Evolutionary conservation across 371 early-diverging fungal genomes (phyloP).

Genomic region (Capniomyces stellatus): DNA sequence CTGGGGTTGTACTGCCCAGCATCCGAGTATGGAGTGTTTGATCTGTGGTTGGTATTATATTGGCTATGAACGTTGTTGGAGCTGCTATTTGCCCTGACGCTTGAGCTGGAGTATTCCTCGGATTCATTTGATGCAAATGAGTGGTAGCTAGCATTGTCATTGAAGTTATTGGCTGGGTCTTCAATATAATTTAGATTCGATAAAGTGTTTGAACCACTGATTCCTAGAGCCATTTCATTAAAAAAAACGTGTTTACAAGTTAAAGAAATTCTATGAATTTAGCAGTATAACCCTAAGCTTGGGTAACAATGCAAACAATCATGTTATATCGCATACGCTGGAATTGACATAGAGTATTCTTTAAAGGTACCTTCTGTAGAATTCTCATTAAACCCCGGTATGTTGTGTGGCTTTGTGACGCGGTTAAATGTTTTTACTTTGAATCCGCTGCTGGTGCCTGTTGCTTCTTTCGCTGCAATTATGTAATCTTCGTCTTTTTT

Average conservation of each 20-base stretch:
- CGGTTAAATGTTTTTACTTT: not conserved
- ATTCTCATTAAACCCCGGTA: not conserved
- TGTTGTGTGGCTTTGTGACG: not conserved
- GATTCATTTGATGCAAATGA: not conserved
- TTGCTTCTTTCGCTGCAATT: not conserved
- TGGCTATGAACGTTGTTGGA: not conserved
- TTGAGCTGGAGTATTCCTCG: not conserved
- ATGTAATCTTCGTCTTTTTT: too few species aligned
- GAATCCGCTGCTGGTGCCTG: not conserved
- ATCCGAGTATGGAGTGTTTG: not conserved
- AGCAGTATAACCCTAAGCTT: not conserved
- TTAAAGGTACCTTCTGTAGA: not conserved
- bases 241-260: not conserved
- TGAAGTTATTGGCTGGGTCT: not conserved
- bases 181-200: not conserved
- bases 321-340: not conserved
- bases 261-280: not conserved
- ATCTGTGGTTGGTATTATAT: not conserved
- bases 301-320: too few species aligned
- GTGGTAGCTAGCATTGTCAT: conserved; percentile 5
- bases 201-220: not conserved
- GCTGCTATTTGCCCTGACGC: too few species aligned
- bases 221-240: not conserved
- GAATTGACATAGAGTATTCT: not conserved
- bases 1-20: not conserved